Evolutionary conservation across 176 grass and related monocot species (phyloP).

Genomic region (Triticum turgidum): DNA sequence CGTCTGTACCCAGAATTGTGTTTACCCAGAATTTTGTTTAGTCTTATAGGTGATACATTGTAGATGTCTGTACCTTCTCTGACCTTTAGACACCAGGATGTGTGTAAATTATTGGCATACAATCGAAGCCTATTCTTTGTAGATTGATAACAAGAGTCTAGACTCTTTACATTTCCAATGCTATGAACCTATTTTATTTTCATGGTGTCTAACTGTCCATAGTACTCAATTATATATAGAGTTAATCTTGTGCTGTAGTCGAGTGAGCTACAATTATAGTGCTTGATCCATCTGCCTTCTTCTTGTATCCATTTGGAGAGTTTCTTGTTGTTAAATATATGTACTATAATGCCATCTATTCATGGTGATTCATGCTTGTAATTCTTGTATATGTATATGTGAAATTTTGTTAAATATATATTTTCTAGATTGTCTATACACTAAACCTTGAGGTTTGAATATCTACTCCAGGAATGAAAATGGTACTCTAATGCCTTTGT

Average conservation of each 20-base stretch:
- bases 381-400: too few relatives aligned
- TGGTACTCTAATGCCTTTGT: too few relatives aligned
- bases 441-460: too few relatives aligned
- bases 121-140: not conserved
- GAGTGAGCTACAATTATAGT: not conserved
- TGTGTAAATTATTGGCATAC: not conserved
- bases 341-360: too few relatives aligned
- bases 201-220: not conserved
- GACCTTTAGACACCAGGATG: not conserved
- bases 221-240: not conserved
- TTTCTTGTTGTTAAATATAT: too few relatives aligned
- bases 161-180: not conserved
- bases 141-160: not conserved
- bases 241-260: not conserved
- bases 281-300: too few relatives aligned
- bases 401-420: too few relatives aligned
- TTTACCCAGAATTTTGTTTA: not conserved
- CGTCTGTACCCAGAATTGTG: not conserved
- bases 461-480: too few relatives aligned
- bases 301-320: too few relatives aligned
- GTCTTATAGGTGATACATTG: not conserved
- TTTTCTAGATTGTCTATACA: too few relatives aligned
- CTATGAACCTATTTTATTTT: not conserved
- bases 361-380: too few relatives aligned
- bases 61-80: not conserved